Evolutionary conservation across 2,329 filamentous ascomycete species (phyloP).

Genomic region (Aspergillus pseudotamarii): DNA sequence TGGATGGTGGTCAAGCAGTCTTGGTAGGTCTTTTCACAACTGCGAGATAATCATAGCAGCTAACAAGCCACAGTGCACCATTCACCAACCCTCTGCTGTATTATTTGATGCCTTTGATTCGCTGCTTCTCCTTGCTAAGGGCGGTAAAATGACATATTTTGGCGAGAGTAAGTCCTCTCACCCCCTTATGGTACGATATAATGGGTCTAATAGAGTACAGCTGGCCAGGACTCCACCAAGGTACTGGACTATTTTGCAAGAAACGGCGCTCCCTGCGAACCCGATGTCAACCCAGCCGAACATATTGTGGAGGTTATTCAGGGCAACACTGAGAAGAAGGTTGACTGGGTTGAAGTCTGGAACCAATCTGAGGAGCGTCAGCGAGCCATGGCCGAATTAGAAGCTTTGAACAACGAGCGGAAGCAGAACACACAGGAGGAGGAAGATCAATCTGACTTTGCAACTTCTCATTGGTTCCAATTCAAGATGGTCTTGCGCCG

Average conservation of each 20-base stretch:
- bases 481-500: slow-evolving; percentile 40
- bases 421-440: slow-evolving; percentile 24
- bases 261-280: slow-evolving; percentile 58
- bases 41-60: background rate
- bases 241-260: slow-evolving; percentile 52
- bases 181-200: background rate
- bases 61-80: slow-evolving; percentile 50
- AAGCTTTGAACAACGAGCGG: slow-evolving; percentile 28
- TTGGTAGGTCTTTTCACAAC: slow-evolving; percentile 46
- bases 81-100: slow-evolving; percentile 70
- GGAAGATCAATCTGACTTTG: slow-evolving; percentile 40
- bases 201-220: slow-evolving; percentile 16
- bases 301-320: slow-evolving; percentile 45
- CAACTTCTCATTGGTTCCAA: slow-evolving; percentile 44
- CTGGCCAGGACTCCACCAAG: slow-evolving; percentile 44
- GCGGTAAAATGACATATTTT: slow-evolving; percentile 69
- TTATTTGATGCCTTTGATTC: slow-evolving; percentile 69
- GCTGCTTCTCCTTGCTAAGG: slow-evolving; percentile 65
- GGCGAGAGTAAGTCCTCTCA: slow-evolving; percentile 50
- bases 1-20: slow-evolving; percentile 67
- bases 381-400: slow-evolving; percentile 27
- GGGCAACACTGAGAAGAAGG: slow-evolving; percentile 24
- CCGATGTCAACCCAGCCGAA: slow-evolving; percentile 57
- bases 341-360: slow-evolving; percentile 40
- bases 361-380: slow-evolving; percentile 32